Evolutionary conservation across 345 rosid species (phyloP), one percentile per base, ranked within the genome.

Genomic region (Ceriops decandra): DNA sequence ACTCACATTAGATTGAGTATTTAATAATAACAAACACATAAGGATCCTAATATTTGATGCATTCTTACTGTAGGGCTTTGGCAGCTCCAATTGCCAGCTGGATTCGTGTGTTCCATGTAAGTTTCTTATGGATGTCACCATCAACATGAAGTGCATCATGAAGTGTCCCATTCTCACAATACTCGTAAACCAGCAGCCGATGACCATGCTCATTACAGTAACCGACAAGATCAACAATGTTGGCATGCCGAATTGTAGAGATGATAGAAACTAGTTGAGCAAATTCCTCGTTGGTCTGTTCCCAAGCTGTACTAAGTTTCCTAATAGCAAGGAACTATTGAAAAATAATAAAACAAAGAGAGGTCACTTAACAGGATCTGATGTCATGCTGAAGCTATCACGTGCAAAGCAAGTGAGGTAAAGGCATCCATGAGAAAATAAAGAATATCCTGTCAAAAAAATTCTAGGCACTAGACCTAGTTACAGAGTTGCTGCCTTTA

Each of bases 161-260:
- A 33, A 95, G 90, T 8, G 96, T 83, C 33, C 96, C 91, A 54
- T 82, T 79, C 72, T 78, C 70, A 67, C 81, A 90, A 75, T 82
- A 91, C 77, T 85, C 82, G 8, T 85, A 88, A 21, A 90, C 89
- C 67, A 95, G 90, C 58, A 95, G 70, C 77, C 76, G 75, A 65
- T 95, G 95, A 15, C 87, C 87, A 74, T 84, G 89, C 85, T 90
- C 95, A 28, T 82, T 81, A 78, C 96, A 95, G 84, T 86, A 88
- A 67, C 97, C 99, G 70, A 87, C 79, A 58, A 95, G 80, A 82
- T 87, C 86, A 74, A 90, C 76, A 51, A 95, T 80, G 66, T 88
- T 88, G 28, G 82, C 80, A 27, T 93, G 96, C 67, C 73, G 85
- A 66, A 87, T 83, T 77, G 79, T 84, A 66, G 88, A 85, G 47